Conservation (phyloP, 139 green algal species). For the Micromonas pusilla region DNA sequence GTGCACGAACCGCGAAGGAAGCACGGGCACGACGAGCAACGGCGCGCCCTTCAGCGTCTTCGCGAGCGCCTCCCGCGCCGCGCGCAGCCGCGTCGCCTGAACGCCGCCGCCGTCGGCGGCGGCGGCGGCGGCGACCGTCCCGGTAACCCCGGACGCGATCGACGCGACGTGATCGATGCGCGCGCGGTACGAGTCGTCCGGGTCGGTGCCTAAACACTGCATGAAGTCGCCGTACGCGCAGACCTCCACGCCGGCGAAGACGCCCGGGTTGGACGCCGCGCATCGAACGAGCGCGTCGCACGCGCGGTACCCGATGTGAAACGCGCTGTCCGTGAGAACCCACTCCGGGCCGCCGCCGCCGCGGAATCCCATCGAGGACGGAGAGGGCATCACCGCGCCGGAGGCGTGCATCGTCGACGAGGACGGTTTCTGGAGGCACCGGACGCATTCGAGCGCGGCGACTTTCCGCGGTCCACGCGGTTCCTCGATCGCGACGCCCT, state of each 20-base stretch:
- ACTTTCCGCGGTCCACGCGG: not conserved
- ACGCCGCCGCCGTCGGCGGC: not conserved
- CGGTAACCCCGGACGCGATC: not conserved
- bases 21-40: constrained; percentile 32
- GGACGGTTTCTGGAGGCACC: constrained; percentile 20
- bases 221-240: constrained; percentile 27
- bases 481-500: too few relatives aligned
- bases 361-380: not conserved
- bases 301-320: constrained; percentile 13
- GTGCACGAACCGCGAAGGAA: constrained; percentile 22
- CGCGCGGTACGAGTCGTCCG: not conserved
- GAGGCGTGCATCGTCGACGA: not conserved
- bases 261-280: not conserved
- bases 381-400: not conserved
- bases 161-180: not conserved
- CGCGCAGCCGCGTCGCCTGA: too few relatives aligned
- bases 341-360: not conserved
- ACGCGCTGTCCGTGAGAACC: constrained; percentile 16
- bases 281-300: not conserved
- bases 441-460: not conserved
- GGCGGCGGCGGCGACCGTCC: not conserved
- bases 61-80: too few relatives aligned
- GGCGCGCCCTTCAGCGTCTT: too few relatives aligned
- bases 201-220: not conserved
- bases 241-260: constrained; percentile 3